Percentiles rank a stretch among this genome's conserved stretches.
These are phyloP conservation scores for Hippophae rhamnoides DNA, from an alignment of 306 rosid species.

Conservation along the genomic window DNA sequence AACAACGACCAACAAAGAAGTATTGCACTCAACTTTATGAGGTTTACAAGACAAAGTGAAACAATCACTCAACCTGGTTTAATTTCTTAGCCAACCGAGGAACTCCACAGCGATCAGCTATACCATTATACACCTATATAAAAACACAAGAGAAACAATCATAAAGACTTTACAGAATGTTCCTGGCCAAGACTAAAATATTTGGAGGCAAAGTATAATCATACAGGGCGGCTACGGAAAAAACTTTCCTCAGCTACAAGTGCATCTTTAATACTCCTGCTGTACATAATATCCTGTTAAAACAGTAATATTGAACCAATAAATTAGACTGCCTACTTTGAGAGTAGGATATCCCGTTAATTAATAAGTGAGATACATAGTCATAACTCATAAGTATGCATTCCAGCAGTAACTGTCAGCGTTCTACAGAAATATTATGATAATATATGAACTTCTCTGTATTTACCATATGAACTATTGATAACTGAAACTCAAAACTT, in stretches of 20 bases:
- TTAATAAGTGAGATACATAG: background rate
- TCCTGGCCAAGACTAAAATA: conserved; percentile 8
- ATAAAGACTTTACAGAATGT: conserved; percentile 6
- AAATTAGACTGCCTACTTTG: conserved; percentile 15
- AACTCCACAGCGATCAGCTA: conserved; percentile 88
- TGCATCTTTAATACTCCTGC: conserved; percentile 94
- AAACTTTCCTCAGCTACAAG: conserved; percentile 80
- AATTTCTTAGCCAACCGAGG: conserved; percentile 93
- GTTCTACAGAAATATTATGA: no score
- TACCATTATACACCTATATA: conserved; percentile 72
- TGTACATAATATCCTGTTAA: conserved; percentile 68
- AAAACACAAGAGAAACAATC: conserved; percentile 16
- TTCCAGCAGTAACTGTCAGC: no score
- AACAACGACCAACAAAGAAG: background rate
- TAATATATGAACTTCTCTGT: no score
- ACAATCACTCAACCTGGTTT: conserved; percentile 66
- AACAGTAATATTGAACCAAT: conserved; percentile 20
- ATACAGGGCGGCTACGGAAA: conserved; percentile 92
- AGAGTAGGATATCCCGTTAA: background rate
- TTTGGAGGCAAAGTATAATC: conserved; percentile 20
- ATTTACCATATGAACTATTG: no score
- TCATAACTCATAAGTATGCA: background rate
- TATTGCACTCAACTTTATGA: background rate
- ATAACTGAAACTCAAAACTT: no score
- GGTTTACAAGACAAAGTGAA: conserved; percentile 1